Conservation (phyloP, 495 filamentous ascomycete genomes). For the Ascobolus immersus region DNA sequence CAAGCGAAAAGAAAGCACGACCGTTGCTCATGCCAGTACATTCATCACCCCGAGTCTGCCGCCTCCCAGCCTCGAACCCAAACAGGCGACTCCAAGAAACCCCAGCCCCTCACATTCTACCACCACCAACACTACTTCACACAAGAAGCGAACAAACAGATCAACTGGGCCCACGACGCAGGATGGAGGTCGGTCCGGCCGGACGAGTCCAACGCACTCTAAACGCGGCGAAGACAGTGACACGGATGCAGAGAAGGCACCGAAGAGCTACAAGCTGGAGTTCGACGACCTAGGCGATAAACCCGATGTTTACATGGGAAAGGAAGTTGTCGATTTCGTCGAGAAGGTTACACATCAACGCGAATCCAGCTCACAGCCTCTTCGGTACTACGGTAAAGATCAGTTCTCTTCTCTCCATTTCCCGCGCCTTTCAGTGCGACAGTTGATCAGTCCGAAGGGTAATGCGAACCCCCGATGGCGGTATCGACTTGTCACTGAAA, state of each 20-base stretch:
- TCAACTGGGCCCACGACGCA: neutral
- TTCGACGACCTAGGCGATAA: slow-evolving; percentile 8
- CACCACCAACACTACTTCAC: slow-evolving; percentile 2
- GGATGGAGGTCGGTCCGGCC: neutral
- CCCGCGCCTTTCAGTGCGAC: slow-evolving; percentile 8
- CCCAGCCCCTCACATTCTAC: neutral
- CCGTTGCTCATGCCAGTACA: slow-evolving; percentile 6
- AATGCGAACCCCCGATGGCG: slow-evolving; percentile 19
- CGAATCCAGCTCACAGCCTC: slow-evolving; percentile 3
- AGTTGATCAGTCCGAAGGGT: slow-evolving; percentile 6
- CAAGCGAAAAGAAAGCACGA: slow-evolving; percentile 18
- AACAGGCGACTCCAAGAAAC: neutral
- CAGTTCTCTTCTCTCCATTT: slow-evolving; percentile 5
- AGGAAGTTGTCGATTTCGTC: slow-evolving; percentile 6
- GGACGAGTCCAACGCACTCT: slow-evolving; percentile 2
- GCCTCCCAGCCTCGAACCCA: slow-evolving; percentile 17
- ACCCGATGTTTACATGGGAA: slow-evolving; percentile 7
- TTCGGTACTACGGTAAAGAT: slow-evolving; percentile 3
- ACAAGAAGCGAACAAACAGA: slow-evolving; percentile 11
- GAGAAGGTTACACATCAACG: neutral
- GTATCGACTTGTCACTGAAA: slow-evolving; percentile 43
- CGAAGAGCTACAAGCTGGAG: slow-evolving; percentile 8
- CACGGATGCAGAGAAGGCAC: slow-evolving; percentile 11
- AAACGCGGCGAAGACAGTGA: slow-evolving; percentile 11
- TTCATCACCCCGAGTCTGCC: slow-evolving; percentile 33